Conservation (phyloP, 371 early-diverging fungal genomes). For the Mortierella sp. region DNA sequence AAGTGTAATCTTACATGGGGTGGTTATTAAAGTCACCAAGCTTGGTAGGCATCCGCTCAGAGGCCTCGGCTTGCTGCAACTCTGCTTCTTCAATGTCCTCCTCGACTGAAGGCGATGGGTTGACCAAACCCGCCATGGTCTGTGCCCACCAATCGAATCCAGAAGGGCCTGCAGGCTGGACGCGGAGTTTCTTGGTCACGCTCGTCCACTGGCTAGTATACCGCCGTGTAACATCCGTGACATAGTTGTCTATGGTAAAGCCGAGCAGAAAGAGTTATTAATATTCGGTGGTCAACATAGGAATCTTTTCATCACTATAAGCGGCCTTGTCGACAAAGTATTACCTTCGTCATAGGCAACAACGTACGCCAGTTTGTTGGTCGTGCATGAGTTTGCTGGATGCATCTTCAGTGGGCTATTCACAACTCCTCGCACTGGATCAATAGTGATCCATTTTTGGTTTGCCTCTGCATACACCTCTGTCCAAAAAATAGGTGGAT, state of each 20-base stretch:
- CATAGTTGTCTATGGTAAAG: constrained; percentile 49
- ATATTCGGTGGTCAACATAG: not conserved
- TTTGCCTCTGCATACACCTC: constrained; percentile 66
- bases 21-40: constrained; percentile 85
- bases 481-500: constrained; percentile 70
- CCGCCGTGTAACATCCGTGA: constrained; percentile 79
- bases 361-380: constrained; percentile 70
- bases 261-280: not conserved
- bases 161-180: constrained; percentile 58
- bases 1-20: constrained; percentile 69
- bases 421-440: constrained; percentile 70
- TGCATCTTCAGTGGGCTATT: constrained; percentile 68
- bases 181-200: constrained; percentile 65
- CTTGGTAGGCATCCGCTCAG: constrained; percentile 86
- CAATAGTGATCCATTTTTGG: constrained; percentile 73
- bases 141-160: constrained; percentile 67
- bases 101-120: constrained; percentile 36
- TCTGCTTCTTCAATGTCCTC: constrained; percentile 68
- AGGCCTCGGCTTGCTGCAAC: constrained; percentile 59
- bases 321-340: not conserved
- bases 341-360: constrained; percentile 68
- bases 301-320: not conserved
- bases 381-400: constrained; percentile 57
- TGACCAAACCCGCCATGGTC: constrained; percentile 54
- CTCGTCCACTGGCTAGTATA: constrained; percentile 72